These are phyloP conservation scores for Curvularia eragrostidis DNA, from an alignment of 2,329 filamentous ascomycete species.

Conservation along the genomic window DNA sequence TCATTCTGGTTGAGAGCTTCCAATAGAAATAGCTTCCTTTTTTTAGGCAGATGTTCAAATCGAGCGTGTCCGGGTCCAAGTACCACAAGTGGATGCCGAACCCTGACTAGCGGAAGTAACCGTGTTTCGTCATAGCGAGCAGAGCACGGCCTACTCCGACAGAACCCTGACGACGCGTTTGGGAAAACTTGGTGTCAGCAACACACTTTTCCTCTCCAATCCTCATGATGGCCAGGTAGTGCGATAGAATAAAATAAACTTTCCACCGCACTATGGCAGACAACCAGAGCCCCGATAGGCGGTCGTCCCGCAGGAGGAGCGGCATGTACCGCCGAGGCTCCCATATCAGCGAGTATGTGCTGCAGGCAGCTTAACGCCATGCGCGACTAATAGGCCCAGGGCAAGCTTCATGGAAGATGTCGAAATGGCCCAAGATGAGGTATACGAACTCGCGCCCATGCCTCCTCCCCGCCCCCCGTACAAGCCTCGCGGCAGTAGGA, in stretches of 20 bases:
- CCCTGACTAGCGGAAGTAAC: conserved; percentile 15
- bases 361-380: conserved; percentile 2
- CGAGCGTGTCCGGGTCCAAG: not conserved
- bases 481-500: conserved; percentile 14
- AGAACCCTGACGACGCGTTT: conserved; percentile 11
- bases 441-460: conserved; percentile 53
- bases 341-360: conserved; percentile 62
- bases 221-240: conserved; percentile 27
- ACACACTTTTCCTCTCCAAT: not conserved
- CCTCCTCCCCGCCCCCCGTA: conserved; percentile 20
- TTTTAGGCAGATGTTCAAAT: not conserved
- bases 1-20: not conserved
- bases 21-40: not conserved
- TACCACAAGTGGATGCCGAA: not conserved
- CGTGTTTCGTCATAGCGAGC: conserved; percentile 15
- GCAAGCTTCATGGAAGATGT: conserved; percentile 87
- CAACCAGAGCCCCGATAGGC: conserved; percentile 46
- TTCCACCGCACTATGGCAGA: conserved; percentile 33
- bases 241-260: not conserved
- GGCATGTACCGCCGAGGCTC: conserved; percentile 69
- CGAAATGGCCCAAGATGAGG: conserved; percentile 98
- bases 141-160: conserved; percentile 8
- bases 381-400: conserved; percentile 23
- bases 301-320: conserved; percentile 42
- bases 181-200: conserved; percentile 13